Evolutionary conservation across 768 basidiomycete genomes (phyloP), one percentile per base, ranked within the genome.

Genomic region (Hericium coralloides): DNA sequence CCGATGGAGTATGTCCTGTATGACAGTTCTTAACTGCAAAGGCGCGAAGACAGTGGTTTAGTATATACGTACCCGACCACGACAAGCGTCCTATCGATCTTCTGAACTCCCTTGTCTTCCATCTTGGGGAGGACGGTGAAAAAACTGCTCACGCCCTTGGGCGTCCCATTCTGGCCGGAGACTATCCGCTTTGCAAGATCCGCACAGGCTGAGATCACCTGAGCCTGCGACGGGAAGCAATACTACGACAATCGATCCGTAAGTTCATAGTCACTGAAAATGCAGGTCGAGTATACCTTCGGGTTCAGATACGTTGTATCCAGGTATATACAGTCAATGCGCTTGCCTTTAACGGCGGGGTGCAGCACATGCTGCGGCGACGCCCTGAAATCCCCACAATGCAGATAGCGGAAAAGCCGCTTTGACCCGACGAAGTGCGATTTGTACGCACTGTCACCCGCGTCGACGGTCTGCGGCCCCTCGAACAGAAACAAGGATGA

Each of bases 221-320:
- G 80, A n/a, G 91, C 85, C 65, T 98, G 97, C 3, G 97, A 90
- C 0, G 97, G 92, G 66, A 99, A 98, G 51, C 86, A 89, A 68
- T 98, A 98, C 85, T 91, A 60, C n/a, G 26, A 25, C 53, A 10
- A 53, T 52, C 60, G 36, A 53, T 41, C 17, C 41, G 39, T 49
- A 45, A 64, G 25, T 37, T 43, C 17, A 1, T 36, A 47, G 15
- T 50, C 4, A 41, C 14, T 6, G 55, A 18, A 12, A 25, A 10
- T 41, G 38, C 9, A 20, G 17, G 17, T 4, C 47, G 15, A 9
- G 47, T 61, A 18, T 39, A 74, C 86, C 79, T 86, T 90, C 0
- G 93, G 89, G 66, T 95, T 87, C 18, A 98, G 75, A 70, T 98
- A 98, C 0, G 97, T 99, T 4, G 97, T 98, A 67, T 99, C 97